Evolutionary conservation across 257 asterid genomes (phyloP), one percentile per base, ranked within the genome.

Genomic region (Capsicum baccatum): DNA sequence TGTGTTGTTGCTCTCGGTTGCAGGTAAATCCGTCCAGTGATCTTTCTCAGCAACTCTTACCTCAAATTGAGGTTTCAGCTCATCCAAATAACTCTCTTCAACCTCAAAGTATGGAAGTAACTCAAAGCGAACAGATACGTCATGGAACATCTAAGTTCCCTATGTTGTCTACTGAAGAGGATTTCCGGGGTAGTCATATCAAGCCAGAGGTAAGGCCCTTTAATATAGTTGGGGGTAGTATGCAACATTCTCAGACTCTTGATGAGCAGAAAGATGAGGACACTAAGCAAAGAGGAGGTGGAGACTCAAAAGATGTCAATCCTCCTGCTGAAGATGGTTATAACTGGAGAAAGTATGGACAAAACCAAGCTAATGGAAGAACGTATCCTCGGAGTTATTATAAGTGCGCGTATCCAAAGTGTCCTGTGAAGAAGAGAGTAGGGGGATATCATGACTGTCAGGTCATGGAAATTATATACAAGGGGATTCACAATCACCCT

Each of bases 321-420:
- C 71, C 89, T 83, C 90, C 90, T 8, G 89, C 87, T 50, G 97
- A 92, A 35, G 98, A 95, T 86, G 98, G 97, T 71, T 93, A 89
- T 81, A 93, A 90, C 71, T 95, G 98, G 98, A 88, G 94, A 84
- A 93, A 95, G 80, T 95, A 95, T 42, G 98, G 98, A 70, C 98
- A 95, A 85, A 95, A 95, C 74, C 97, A 92, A 59, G 97, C 92
- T 17, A 93, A 92, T 84, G 96, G 98, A 54, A 93, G 98, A 9
- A 93, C 90, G 83, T 95, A 82, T 88, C 98, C 98, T 11, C 89
- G 96, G 42, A 94, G 96, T 82, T 95, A 94, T 85, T 95, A 89
- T 89, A 94, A 94, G 92, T 95, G 98, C 89, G 91, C 95, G 2
- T 89, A 92, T 85, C 86, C 84, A 62, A 87, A 85, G 47, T 95